Conservation (phyloP, 179 eudicot species). For the Corrigiola litoralis region DNA sequence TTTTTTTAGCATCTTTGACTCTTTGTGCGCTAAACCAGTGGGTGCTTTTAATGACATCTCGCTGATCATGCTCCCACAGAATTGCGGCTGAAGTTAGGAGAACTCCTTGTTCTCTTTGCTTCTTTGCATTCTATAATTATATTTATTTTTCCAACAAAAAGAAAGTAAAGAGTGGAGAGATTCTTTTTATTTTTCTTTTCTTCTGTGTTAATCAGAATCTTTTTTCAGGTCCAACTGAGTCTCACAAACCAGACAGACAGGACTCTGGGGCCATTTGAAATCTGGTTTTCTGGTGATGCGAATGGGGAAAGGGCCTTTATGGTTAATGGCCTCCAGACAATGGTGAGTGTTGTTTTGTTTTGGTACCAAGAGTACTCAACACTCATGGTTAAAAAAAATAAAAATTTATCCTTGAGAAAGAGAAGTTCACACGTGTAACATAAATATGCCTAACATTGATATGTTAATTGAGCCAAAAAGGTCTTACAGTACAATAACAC, state of each 20-base stretch:
- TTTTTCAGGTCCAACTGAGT: conserved; percentile 60
- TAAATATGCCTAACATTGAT: not conserved
- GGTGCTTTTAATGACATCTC: no score
- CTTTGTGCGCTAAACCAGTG: no score
- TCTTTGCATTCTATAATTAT: no score
- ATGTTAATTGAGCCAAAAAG: not conserved
- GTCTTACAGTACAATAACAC: no score
- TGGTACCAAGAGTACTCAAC: not conserved
- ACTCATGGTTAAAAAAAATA: not conserved
- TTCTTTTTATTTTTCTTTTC: not conserved
- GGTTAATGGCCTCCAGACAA: conserved; percentile 85
- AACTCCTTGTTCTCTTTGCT: no score
- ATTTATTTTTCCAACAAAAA: not conserved
- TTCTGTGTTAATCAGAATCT: conserved; percentile 8
- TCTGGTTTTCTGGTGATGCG: conserved; percentile 65
- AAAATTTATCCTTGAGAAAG: not conserved
- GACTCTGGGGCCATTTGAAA: conserved; percentile 84
- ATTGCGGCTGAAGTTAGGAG: no score
- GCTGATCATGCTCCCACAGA: no score
- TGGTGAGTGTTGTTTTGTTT: conserved; percentile 41
- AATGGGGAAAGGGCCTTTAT: conserved; percentile 67
- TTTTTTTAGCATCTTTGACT: no score
- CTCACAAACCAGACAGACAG: conserved; percentile 86
- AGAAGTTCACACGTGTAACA: not conserved
- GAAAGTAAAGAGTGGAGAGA: not conserved